Evolutionary conservation across 2,329 filamentous ascomycete genomes (phyloP).

Genomic region (Aspergillus brasiliensis): DNA sequence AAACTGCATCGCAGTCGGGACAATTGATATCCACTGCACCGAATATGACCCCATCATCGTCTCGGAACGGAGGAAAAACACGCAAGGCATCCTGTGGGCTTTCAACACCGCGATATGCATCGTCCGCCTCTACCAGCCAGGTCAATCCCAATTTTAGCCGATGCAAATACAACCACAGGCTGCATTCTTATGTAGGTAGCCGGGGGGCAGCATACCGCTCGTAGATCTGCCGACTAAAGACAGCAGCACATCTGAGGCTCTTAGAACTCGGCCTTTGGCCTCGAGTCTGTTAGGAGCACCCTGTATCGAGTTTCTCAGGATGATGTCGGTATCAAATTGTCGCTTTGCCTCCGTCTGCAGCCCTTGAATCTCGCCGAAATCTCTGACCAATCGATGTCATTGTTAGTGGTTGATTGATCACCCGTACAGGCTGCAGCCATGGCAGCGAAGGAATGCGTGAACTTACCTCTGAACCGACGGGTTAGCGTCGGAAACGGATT

Average conservation of each 20-base stretch:
- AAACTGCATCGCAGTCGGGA: conserved; percentile 34
- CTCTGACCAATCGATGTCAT: conserved; percentile 11
- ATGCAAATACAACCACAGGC: background rate
- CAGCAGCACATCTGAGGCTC: conserved; percentile 26
- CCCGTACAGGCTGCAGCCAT: background rate
- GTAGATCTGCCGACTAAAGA: conserved; percentile 23
- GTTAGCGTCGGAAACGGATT: conserved; percentile 13
- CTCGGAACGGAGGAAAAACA: conserved; percentile 29
- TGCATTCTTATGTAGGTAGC: conserved; percentile 11
- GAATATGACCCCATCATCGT: conserved; percentile 25
- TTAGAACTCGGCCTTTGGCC: conserved; percentile 21
- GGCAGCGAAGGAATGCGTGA: background rate
- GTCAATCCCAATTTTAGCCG: conserved; percentile 5
- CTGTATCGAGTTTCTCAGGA: conserved; percentile 15
- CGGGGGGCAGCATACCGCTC: conserved; percentile 18
- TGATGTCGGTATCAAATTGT: conserved; percentile 24
- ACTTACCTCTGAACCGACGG: conserved; percentile 16
- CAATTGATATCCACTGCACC: conserved; percentile 27
- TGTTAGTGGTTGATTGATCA: conserved; percentile 4
- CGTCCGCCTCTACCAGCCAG: conserved; percentile 11
- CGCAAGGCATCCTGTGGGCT: conserved; percentile 31
- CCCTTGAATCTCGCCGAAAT: conserved; percentile 9
- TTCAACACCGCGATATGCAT: conserved; percentile 21
- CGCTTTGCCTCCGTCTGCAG: conserved; percentile 14
- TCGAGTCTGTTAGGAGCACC: conserved; percentile 16